Evolutionary conservation across 2,329 filamentous ascomycete genomes (phyloP).

Genomic region (Botrytis sinoallii): DNA sequence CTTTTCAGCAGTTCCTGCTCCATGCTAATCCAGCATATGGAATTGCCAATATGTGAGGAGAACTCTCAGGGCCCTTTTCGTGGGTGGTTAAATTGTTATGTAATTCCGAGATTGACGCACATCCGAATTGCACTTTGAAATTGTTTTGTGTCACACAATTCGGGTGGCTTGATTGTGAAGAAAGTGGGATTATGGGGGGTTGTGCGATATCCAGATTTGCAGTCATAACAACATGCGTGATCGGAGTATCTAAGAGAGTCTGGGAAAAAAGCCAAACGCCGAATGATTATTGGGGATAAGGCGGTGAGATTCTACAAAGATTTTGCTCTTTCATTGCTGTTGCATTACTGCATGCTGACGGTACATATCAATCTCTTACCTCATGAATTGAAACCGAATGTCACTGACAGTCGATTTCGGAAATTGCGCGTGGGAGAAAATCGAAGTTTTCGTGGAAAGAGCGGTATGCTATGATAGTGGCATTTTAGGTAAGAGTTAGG

Average conservation of each 20-base stretch:
- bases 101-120: slow-evolving; percentile 15
- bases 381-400: slow-evolving; percentile 1
- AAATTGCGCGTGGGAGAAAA: slow-evolving; percentile 6
- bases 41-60: not conserved
- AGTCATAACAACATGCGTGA: not conserved
- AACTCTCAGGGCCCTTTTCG: not conserved
- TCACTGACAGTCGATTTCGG: slow-evolving; percentile 6
- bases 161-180: slow-evolving; percentile 9
- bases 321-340: not conserved
- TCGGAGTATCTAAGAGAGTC: not conserved
- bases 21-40: not conserved
- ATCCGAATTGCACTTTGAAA: not conserved
- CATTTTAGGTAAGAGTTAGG: not conserved
- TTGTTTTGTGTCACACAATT: not conserved
- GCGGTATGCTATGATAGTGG: slow-evolving; percentile 2
- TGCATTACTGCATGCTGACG: slow-evolving; percentile 10
- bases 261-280: not conserved
- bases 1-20: not conserved
- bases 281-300: slow-evolving; percentile 2
- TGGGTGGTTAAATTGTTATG: slow-evolving; percentile 1
- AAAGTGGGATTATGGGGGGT: slow-evolving; percentile 10
- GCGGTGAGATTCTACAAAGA: not conserved
- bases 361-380: slow-evolving; percentile 12
- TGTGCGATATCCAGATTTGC: not conserved
- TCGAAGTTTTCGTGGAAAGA: not conserved